A percentile compares a stretch with the other conserved stretches of the same genome.
Conservation (phyloP, 306 rosid species). For the Cucurbita argyrosperma region DNA sequence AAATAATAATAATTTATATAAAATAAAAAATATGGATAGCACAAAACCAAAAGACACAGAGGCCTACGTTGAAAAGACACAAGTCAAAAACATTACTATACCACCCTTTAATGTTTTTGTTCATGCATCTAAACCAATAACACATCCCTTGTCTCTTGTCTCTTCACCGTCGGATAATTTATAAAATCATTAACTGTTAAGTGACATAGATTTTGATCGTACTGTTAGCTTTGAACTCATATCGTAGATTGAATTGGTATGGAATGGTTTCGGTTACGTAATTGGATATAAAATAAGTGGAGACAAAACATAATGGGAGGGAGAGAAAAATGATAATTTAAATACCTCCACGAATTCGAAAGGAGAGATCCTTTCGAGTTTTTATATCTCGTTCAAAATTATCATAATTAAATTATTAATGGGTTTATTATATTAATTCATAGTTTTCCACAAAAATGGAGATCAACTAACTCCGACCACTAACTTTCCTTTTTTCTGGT, state of each 20-base stretch:
- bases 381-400: neutral
- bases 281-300: neutral
- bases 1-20: no score
- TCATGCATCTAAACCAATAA: slow-evolving; percentile 3
- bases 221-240: no score
- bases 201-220: no score
- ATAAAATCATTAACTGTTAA: no score
- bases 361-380: neutral
- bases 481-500: neutral
- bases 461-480: neutral
- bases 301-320: slow-evolving; percentile 6
- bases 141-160: neutral
- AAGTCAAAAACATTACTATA: neutral
- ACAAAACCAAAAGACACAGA: neutral
- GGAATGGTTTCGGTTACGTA: neutral
- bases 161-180: neutral
- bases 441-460: neutral
- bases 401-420: neutral
- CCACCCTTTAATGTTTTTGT: neutral
- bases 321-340: neutral
- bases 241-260: no score
- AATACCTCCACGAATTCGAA: neutral
- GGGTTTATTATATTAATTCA: neutral
- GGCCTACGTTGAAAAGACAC: slow-evolving; percentile 1
- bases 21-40: neutral